Evolutionary conservation across 2,329 filamentous ascomycete genomes (phyloP), one percentile per base, ranked within the genome.

Genomic region (Penicillium sp.): DNA sequence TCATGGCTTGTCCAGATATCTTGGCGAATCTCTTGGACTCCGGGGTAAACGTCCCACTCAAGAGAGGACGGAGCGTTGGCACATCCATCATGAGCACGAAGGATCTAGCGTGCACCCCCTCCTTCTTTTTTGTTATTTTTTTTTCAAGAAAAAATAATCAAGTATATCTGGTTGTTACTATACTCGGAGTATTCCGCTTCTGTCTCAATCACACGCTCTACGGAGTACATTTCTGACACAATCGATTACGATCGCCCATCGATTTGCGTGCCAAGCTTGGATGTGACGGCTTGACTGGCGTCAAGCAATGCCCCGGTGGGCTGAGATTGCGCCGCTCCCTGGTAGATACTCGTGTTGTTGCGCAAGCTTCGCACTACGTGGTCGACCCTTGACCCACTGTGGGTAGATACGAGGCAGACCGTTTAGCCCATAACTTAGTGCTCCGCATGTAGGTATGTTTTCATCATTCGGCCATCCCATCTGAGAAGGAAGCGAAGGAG

Each of bases 251-350:
- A 51, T 59, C 49, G 54, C 36, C 45, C 29, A 8, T 18, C 26
- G 28, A 37, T 39, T 45, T 45, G 26, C 45, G 31, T 43, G 58
- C 55, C 55, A 60, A 56, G 55, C 10, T 21, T 46, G 47, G 9
- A 47, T 23, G 8, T 39, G 21, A 51, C 52, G 40, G 29, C 54
- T 52, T 44, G 51, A 46, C 29, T 47, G 23, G 33, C 45, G 28
- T 60, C 51, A 58, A 60, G 58, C 58, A 60, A 58, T 54, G 55
- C 50, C 58, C 31, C 46, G 45, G 33, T 44, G 36, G 21, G 37
- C 42, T 46, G 40, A 28, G 18, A 45, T 24, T 24, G 37, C 26
- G 31, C 18, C 33, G 51, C 10, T 26, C 39, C 14, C n/a, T 14
- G 19, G n/a, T n/a, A 31, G 10, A 31, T 31, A 21, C 26, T 45